Base-by-base conservation (phyloP, 2,329 filamentous ascomycete genomes). In the Nigrograna mackinnonii region DNA sequence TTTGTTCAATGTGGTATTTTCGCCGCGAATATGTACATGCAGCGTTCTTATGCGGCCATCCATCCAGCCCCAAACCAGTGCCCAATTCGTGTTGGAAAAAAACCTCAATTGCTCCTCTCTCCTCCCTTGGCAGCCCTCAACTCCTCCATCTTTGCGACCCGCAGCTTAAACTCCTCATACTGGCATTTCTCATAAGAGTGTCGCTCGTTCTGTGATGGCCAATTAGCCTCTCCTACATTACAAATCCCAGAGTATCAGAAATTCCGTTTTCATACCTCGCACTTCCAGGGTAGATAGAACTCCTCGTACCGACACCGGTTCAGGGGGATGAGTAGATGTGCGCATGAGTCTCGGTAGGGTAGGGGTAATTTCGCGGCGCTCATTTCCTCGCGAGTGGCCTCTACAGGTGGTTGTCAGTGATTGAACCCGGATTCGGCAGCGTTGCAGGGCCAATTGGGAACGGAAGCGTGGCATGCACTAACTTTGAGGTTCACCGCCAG, bases 131-230 rank as follows among this genome's bases (percentile, higher is more conserved):
- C 84, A 56, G 84, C 91, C 67, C 91, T 83, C 66, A 99, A 75
- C 78, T 99, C 91, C 63, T 97, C 85, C 94, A 99, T 99, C 85
- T 96, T 97, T 66, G 87, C 89, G 54, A 99, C 94, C 45, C 94
- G 85, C 81, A 92, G 90, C 84, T 96, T 96, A 80, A 99, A 99
- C 71, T 97, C 94, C 54, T 88, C 88, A 74, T 99, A 99, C 68
- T 99, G 94, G 83, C 94, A 99, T 73, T 97, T 97, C 71, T 99
- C 94, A 79, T 99, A 99, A 66, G 85, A 87, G 76, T 99, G 94
- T 78, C 94, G 82, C 79, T 99, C 94, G 71, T 91, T 85, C 94
- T 97, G 67, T 46, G 12, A 14, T 6, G 18, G 9, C 17, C 2
- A 3, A 47, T 66, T 41, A 63, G 57, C 45, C n/a, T 37, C 20